These are phyloP conservation scores for Neurospora sp. DNA, from an alignment of 495 filamentous ascomycete genomes.

Conservation along the genomic window DNA sequence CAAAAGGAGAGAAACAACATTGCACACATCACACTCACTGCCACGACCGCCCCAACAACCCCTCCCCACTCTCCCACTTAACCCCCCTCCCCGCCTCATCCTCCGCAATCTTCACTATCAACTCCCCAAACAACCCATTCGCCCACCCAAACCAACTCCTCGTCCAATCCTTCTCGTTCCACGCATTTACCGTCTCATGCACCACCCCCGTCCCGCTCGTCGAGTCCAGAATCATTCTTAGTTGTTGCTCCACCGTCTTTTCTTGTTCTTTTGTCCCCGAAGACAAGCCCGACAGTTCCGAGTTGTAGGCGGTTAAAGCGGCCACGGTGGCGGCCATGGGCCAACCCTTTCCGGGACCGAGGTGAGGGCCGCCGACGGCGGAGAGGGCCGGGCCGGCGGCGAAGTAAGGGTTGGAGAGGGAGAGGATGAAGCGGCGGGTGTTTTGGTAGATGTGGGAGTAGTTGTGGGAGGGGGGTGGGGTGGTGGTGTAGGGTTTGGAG, in stretches of 20 bases:
- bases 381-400: slow-evolving; percentile 44
- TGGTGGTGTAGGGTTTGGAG: not conserved
- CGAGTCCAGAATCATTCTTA: slow-evolving; percentile 36
- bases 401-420: slow-evolving; percentile 48
- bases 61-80: slow-evolving; percentile 3
- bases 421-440: slow-evolving; percentile 48
- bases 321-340: slow-evolving; percentile 48
- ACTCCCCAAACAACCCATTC: slow-evolving; percentile 58
- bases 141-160: slow-evolving; percentile 62
- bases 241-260: slow-evolving; percentile 16
- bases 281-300: slow-evolving; percentile 34
- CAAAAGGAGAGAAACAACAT: not conserved
- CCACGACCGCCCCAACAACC: slow-evolving; percentile 20
- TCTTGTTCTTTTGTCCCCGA: slow-evolving; percentile 25
- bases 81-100: slow-evolving; percentile 19
- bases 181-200: slow-evolving; percentile 52
- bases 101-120: slow-evolving; percentile 37
- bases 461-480: slow-evolving; percentile 4
- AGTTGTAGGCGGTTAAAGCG: slow-evolving; percentile 31
- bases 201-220: slow-evolving; percentile 48
- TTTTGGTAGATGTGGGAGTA: slow-evolving; percentile 39
- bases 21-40: slow-evolving; percentile 7
- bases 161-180: slow-evolving; percentile 43
- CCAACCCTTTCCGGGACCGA: slow-evolving; percentile 49
- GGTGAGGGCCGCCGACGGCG: slow-evolving; percentile 49